Evolutionary conservation across 192 early-diverging fungal genomes (phyloP).

Genomic region (Rhizoclosmatium sp.): DNA sequence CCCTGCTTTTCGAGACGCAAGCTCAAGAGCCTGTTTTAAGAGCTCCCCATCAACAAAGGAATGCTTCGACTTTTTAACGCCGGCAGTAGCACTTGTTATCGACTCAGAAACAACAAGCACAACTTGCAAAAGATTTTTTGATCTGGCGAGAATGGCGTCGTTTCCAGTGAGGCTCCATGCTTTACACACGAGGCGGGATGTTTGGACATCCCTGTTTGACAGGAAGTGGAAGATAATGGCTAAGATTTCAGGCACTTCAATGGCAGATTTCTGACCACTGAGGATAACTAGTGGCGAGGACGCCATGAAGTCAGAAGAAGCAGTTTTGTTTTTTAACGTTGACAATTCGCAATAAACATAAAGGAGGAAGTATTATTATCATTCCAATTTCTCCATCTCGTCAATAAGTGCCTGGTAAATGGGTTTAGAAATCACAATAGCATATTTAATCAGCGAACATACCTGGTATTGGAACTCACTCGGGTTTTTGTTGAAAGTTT

Average conservation of each 20-base stretch:
- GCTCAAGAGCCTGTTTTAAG: background rate
- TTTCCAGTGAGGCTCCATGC: background rate
- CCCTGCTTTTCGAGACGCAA: background rate
- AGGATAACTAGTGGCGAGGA: no score
- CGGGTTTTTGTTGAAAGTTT: conserved; percentile 82
- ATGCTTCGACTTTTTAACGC: background rate
- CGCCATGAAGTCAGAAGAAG: no score
- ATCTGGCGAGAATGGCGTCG: background rate
- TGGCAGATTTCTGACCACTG: background rate
- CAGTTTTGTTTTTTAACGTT: background rate
- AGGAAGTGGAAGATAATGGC: conserved; percentile 30
- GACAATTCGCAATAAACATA: background rate
- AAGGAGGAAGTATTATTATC: background rate
- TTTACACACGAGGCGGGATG: conserved; percentile 5
- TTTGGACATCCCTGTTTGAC: background rate
- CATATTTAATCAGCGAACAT: background rate
- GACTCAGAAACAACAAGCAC: conserved; percentile 11
- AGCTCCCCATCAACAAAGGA: background rate
- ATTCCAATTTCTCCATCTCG: background rate
- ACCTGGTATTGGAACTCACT: conserved; percentile 72
- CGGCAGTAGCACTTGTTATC: background rate
- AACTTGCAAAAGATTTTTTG: conserved; percentile 1
- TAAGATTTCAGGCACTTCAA: conserved; percentile 19
- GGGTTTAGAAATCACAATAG: background rate
- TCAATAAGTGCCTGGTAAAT: conserved; percentile 5